A percentile compares a stretch with the other conserved stretches of the same genome.
These are phyloP conservation scores for Mucor mucedo DNA, from an alignment of 371 early-diverging fungal genomes.

Conservation along the genomic window DNA sequence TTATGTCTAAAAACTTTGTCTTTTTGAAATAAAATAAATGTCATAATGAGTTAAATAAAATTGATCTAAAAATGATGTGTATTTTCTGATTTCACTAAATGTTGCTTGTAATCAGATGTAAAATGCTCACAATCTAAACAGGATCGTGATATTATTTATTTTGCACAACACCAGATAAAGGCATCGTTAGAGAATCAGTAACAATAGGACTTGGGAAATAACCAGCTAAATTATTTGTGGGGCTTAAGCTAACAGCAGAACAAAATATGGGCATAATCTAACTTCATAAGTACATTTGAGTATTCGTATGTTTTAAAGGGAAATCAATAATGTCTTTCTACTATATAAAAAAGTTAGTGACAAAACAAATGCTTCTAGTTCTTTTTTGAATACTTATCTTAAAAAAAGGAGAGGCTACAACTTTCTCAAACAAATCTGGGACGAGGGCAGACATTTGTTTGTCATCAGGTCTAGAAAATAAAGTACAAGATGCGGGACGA, in stretches of 20 bases:
- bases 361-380: slow-evolving; percentile 11
- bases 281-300: slow-evolving; percentile 20
- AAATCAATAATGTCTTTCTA: slow-evolving; percentile 12
- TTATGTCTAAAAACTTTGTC: too few relatives aligned
- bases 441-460: slow-evolving; percentile 15
- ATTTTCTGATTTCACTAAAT: too few relatives aligned
- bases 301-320: slow-evolving; percentile 14
- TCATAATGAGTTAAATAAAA: too few relatives aligned
- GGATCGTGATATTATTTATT: slow-evolving; percentile 14
- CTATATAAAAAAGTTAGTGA: background rate
- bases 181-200: slow-evolving; percentile 7
- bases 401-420: slow-evolving; percentile 14
- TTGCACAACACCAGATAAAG: slow-evolving; percentile 14
- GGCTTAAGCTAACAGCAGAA: slow-evolving; percentile 16
- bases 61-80: too few relatives aligned
- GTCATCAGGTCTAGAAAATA: slow-evolving; percentile 14
- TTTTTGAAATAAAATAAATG: too few relatives aligned
- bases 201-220: slow-evolving; percentile 17
- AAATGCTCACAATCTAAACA: too few relatives aligned
- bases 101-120: too few relatives aligned
- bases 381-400: slow-evolving; percentile 6
- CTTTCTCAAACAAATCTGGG: slow-evolving; percentile 17
- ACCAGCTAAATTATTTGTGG: slow-evolving; percentile 16
- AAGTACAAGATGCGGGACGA: slow-evolving; percentile 11
- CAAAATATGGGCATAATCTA: slow-evolving; percentile 19